These are phyloP conservation scores for Fusarium mundagurra DNA, from an alignment of 2,329 filamentous ascomycete species.

Conservation along the genomic window DNA sequence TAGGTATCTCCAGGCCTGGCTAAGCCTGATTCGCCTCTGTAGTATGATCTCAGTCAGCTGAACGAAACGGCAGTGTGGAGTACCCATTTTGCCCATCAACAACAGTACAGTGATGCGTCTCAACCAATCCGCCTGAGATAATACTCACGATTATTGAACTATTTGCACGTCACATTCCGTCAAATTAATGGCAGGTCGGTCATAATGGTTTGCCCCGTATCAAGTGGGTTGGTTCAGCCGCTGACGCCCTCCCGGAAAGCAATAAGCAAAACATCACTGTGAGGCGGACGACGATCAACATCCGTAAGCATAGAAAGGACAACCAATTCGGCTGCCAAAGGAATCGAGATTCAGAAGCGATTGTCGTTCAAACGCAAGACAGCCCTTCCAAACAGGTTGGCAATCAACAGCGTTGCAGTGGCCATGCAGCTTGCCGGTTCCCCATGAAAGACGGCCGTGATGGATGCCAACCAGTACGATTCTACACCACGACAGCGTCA, in stretches of 20 bases:
- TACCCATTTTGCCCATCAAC: fast-evolving
- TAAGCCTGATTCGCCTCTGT: background rate
- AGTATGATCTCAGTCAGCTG: background rate
- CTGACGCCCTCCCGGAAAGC: background rate
- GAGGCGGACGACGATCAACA: background rate
- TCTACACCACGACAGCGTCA: background rate
- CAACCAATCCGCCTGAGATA: background rate
- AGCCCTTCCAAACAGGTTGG: background rate
- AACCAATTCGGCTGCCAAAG: background rate
- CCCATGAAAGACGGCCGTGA: background rate
- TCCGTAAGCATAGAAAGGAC: background rate
- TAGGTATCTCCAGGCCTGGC: background rate
- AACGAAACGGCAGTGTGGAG: background rate
- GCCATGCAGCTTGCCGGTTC: background rate
- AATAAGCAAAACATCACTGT: background rate
- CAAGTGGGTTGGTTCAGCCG: fast-evolving
- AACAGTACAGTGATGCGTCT: background rate
- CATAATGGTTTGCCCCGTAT: background rate
- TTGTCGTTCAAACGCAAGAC: background rate
- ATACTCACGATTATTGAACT: too few species aligned
- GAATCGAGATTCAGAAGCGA: background rate
- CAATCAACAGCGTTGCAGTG: background rate
- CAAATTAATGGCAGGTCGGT: background rate
- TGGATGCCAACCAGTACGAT: too few species aligned
- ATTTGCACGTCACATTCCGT: too few species aligned